Evolutionary conservation across 345 rosid genomes (phyloP), one percentile per base, ranked within the genome.

Genomic region (Hibiscus trionum): DNA sequence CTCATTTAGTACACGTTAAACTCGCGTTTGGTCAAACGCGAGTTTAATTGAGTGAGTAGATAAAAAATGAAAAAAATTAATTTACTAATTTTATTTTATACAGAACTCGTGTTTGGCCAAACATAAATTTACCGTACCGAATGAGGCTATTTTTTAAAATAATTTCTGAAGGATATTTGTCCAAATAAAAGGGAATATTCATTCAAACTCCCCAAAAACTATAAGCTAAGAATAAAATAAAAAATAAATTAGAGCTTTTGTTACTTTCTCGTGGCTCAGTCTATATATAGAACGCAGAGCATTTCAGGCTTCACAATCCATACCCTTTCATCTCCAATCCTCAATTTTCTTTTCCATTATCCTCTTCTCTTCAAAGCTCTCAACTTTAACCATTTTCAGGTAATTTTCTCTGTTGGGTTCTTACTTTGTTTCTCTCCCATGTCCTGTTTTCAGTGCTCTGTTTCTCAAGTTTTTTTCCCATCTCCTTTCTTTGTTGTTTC

Each of bases 251-350:
- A 8, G 3, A 9, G 60, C 29, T 21, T 56, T 53, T 57, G 31
- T 64, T 9, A 3, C 26, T 35, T 65, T 37, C 15, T 69, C 57
- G 29, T 65, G 35, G 53, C 35, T 65, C 55, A 17, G 31, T 55
- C 73, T 70, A 33, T 70, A 56, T 70, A 70, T 56, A 37, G 73
- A 4, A 56, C 17, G 61, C 49, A 69, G 50, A 46, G 56, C 56
- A 15, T 6, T 58, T 0, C 33, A 56, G 14, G 50, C 73, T 53
- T 58, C 33, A 17, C 73, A 70, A 56, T 70, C 73, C 37, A 19
- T 35, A 10, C 61, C 35, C 61, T 70, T 56, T 11, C 62, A 58
- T 58, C 33, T 26, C 11, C 15, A 55, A 53, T 56, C 52, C 9
- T 24, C 19, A 26, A 66, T 21, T 11, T 70, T 11, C 49, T 46